Evolutionary conservation across 805 yeast genomes (phyloP), one percentile per base, ranked within the genome.

Genomic region (Candida adriatica): DNA sequence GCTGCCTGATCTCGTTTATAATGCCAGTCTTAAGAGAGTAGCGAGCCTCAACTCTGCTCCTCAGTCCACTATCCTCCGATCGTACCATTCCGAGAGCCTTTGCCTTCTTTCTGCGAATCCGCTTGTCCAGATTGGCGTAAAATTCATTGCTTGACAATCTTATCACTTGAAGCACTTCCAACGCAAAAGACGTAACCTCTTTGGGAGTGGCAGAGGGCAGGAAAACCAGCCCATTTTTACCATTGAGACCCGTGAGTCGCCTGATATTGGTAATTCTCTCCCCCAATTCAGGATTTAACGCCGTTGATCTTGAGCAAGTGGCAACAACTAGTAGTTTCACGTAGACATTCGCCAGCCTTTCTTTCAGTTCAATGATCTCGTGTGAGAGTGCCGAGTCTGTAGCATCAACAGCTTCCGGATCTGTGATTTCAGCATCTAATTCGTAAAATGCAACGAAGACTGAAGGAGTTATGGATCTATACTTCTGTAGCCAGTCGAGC

Each of bases 401-500:
- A 8, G 36, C 31, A 13, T 36, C 39, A 5, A 52, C 38, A 11
- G 44, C 50, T 11, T 42, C 37, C 2, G 24, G 33, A 16, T 53
- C 55, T 1, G 45, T 38, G 4, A 48, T 43, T 14, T 60, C 64
- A 8, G 54, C 54, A 13, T 47, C 51, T 10, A 70, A 38, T 29
- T 65, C 64, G 42, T 64, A 63, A 22, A 73, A 61, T 2, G 68
- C 48, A 2, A 76, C 53, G 25, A 66, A 62, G 0, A 68, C 64
- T 1, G 68, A 42, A 0, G 84, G 83, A n/a, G 60, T 25, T 4
- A 55, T 34, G n/a, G 61, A 56, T 17, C 57, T 54, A 43, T 75
- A 72, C 44, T 73, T 75, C 21, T 62, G 59, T 10, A 75, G 37
- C 85, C 84, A 78, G 16, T 67, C 56, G 1, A 48, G 55, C 1